phyloP scores from a whole-genome alignment of 371 early-diverging fungal species.

The Mucor piriformis region DNA sequence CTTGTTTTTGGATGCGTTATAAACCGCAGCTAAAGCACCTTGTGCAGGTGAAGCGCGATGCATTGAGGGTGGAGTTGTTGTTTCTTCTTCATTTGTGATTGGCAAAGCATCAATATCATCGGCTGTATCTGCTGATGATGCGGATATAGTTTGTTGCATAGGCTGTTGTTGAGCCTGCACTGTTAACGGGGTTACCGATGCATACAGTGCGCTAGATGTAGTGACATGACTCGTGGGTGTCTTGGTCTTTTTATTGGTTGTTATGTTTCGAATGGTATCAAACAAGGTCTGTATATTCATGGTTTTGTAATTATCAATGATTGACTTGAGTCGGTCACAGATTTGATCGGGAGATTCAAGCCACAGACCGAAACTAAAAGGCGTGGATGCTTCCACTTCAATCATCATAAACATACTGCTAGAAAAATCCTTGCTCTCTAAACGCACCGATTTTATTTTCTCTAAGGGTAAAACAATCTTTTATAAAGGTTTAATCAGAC shows the following conservation, averaged over 20 bases:
- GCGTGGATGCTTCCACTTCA: constrained; percentile 8
- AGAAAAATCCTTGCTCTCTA: constrained; percentile 12
- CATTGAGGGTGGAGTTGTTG: not conserved
- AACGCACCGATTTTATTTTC: constrained; percentile 29
- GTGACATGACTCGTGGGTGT: constrained; percentile 39
- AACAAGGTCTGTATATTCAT: constrained; percentile 25
- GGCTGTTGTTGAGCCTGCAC: constrained; percentile 37
- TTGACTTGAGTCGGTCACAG: constrained; percentile 31
- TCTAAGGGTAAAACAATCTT: constrained; percentile 42
- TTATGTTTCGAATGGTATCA: constrained; percentile 31
- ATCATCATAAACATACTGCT: constrained; percentile 31
- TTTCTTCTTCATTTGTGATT: not conserved
- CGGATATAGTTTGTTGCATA: constrained; percentile 1
- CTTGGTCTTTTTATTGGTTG: constrained; percentile 14
- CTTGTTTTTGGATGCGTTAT: constrained; percentile 5
- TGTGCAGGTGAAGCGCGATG: constrained; percentile 34
- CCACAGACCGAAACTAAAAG: constrained; percentile 40
- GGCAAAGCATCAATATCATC: not conserved
- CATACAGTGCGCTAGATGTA: constrained; percentile 27
- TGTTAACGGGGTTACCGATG: constrained; percentile 41
- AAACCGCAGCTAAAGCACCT: constrained; percentile 27
- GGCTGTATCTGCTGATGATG: not conserved
- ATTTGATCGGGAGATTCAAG: constrained; percentile 34
- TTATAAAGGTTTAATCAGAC: not conserved
- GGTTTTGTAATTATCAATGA: constrained; percentile 25